Percentiles rank a stretch among this genome's conserved stretches.
Conservation (phyloP, 331 rosid species). For the Quercus phellos region DNA sequence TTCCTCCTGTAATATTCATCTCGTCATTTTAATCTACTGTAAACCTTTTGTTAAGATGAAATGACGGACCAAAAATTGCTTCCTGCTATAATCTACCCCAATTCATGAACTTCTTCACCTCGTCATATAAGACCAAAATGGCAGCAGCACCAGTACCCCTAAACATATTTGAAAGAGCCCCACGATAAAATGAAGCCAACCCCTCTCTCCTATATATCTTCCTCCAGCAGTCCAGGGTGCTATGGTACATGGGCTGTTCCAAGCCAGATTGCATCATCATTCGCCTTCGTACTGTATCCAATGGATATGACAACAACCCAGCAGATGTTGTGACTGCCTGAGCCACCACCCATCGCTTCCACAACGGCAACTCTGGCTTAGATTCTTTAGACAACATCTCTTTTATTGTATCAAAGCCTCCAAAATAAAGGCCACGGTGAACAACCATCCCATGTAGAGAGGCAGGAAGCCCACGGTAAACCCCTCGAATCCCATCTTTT, state of each 20-base stretch:
- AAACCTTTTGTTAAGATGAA: slow-evolving; percentile 19
- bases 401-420: slow-evolving; percentile 88
- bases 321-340: slow-evolving; percentile 94
- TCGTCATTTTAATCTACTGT: slow-evolving; percentile 13
- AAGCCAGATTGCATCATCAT: slow-evolving; percentile 99
- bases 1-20: slow-evolving; percentile 25
- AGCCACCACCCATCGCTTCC: slow-evolving; percentile 90
- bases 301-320: slow-evolving; percentile 75
- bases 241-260: slow-evolving; percentile 52
- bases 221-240: slow-evolving; percentile 85
- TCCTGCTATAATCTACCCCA: slow-evolving; percentile 51
- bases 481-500: slow-evolving; percentile 67
- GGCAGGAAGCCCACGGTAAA: slow-evolving; percentile 91
- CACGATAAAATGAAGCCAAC: slow-evolving; percentile 78
- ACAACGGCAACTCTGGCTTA: slow-evolving; percentile 48
- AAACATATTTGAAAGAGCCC: slow-evolving; percentile 70
- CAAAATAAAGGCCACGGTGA: slow-evolving; percentile 91
- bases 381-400: slow-evolving; percentile 57
- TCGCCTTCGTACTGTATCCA: slow-evolving; percentile 90
- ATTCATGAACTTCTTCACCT: slow-evolving; percentile 75
- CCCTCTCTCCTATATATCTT: slow-evolving; percentile 68
- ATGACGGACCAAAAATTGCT: slow-evolving; percentile 8
- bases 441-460: slow-evolving; percentile 87
- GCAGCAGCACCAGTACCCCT: slow-evolving; percentile 96
- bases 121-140: slow-evolving; percentile 85